Base-by-base conservation (phyloP, 2,329 filamentous ascomycete species). In the Ascochyta koolunga region DNA sequence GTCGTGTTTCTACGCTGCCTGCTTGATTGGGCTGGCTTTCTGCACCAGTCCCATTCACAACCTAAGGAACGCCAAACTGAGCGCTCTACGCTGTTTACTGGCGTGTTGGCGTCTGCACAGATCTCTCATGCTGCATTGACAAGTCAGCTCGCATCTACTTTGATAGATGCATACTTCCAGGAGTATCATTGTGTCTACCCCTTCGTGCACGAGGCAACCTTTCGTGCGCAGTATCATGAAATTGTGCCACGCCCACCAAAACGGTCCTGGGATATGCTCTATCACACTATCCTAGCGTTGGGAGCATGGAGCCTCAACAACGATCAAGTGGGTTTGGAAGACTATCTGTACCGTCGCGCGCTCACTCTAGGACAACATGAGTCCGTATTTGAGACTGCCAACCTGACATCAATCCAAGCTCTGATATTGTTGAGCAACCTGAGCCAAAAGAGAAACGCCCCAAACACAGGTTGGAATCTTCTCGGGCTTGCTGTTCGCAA, bases 401-500 rank as follows among this genome's bases (percentile, higher is more conserved):
- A 62, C 13, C 43, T 67, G 21, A 62, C 65, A 2, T 65, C 63
- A 1, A 58, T 67, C 10, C 65, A 67, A 56, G 65, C 65, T 9
- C 55, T 67, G 16, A 58, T 66, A 13, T 54, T 67, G 11, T 37
- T 67, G 24, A 66, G 63, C 36, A 67, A 66, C 32, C 47, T 67
- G 4, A 66, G 61, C 22, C 65, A 67, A 22, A 67, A 67, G 24
- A 44, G 61, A 2, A 67, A 67, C 19, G 61, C 59, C 7, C 63
- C 63, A 25, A 67, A 67, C 10, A 66, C 63, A 2, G 65, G 63
- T 33, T 67, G 65, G 65, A 66, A 66, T 37, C 48, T 67, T 13
- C 48, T 67, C 5, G 65, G 65, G 5, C 62, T 67, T 24, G 63
- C 60, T 13, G 63, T 66, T 19, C 63, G 65, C 18, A 65, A 64